Percentiles rank a stretch among this genome's conserved stretches.
phyloP scores from a whole-genome alignment of 75 land plant genomes.

The Sequoiadendron giganteum region DNA sequence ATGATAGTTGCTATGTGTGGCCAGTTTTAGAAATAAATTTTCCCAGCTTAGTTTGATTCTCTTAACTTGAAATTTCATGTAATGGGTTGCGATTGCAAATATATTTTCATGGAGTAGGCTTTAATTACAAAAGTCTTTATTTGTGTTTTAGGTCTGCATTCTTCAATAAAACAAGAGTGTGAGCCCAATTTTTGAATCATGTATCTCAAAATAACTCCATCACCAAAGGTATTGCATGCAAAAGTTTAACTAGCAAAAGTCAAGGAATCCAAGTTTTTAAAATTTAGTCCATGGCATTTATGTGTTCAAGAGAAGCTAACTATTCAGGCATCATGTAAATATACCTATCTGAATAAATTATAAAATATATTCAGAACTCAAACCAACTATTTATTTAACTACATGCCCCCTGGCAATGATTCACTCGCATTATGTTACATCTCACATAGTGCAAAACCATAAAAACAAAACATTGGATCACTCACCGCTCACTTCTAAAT shows the following conservation, averaged over 20 bases:
- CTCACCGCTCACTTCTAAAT: neutral
- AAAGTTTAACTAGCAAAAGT: neutral
- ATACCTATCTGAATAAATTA: too few species aligned
- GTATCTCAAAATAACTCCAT: neutral
- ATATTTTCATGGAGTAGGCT: too few species aligned
- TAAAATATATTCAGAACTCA: neutral
- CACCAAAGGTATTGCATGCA: neutral
- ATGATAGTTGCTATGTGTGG: too few species aligned
- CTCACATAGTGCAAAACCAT: neutral
- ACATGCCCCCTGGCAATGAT: neutral
- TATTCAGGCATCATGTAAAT: neutral
- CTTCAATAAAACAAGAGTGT: neutral
- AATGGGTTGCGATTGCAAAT: too few species aligned
- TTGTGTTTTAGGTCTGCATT: too few species aligned
- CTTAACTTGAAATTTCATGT: neutral
- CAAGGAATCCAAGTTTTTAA: neutral
- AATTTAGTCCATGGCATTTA: neutral
- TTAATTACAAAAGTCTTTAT: too few species aligned
- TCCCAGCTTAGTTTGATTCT: neutral
- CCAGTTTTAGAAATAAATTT: too few species aligned
- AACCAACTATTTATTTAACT: neutral
- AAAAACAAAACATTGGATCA: neutral
- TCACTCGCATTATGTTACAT: neutral
- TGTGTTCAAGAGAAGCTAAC: neutral
- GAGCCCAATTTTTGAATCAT: neutral